Base-by-base conservation (phyloP, 768 basidiomycete genomes). In the Gloeopeniophorella convolvens region DNA sequence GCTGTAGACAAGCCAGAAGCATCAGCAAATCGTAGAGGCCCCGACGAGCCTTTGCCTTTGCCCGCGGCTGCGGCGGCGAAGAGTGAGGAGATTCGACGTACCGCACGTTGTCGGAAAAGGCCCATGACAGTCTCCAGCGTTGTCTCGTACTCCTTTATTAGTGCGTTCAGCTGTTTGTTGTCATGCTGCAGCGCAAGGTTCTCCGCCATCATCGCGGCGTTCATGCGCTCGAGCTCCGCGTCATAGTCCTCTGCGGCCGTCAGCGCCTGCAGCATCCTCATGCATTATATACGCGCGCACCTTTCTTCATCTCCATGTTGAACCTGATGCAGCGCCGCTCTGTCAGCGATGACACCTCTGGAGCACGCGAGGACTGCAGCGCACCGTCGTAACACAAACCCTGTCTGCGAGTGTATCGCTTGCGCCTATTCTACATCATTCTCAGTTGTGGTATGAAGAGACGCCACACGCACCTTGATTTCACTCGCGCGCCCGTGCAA, bases 71-170 rank as follows among this genome's bases (percentile, higher is more conserved):
- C 13, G 45, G 42, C 36, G 34, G 43, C 24, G 27, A 21, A 21
- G 12, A 44, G 41, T 13, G 16, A 15, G 23, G 20, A 24, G 35
- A 48, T 27, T n/a, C n/a, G 41, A 80, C 89, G 51, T 65, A 97
- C 95, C 27, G 96, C 95, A 40, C 89, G 81, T 50, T 82, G 86
- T 49, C 96, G 77, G 69, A 99, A 99, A 49, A 77, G 75, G 50
- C 83, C 79, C 96, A 99, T 99, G 36, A 98, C 80, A 6, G 78
- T 88, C 67, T 99, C 96, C 27, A 99, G 70, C 0, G 95, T 97
- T 62, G 90, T 87, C 65, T 99, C 96, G 62, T 96, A 98, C 65
- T 99, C 96, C 61, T 93, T 93, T 60, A 98, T 84, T 45, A 99
- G 72, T 5, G 77, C 71, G 57, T 85, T 89, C 27, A 99, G 75